A percentile compares a stretch with the other conserved stretches of the same genome.
Conservation (phyloP, 257 asterid species). For the Petrea volubilis region DNA sequence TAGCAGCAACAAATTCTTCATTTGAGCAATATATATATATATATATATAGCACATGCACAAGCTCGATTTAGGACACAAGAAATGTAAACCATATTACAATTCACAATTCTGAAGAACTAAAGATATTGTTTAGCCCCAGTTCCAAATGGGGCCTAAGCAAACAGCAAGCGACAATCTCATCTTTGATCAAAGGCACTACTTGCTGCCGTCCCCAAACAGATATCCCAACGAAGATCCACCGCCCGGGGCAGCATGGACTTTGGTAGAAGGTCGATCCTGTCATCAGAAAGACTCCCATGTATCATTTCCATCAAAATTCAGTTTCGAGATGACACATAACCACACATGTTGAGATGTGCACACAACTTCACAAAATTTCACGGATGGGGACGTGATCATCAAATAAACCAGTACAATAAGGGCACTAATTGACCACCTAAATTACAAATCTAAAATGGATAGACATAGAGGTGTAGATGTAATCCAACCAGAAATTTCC, state of each 20-base stretch:
- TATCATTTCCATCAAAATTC: not conserved
- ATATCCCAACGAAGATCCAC: constrained; percentile 54
- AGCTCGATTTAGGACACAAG: constrained; percentile 19
- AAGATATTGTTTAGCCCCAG: constrained; percentile 18
- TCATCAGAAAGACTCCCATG: not conserved
- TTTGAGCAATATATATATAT: constrained; percentile 1
- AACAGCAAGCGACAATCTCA: constrained; percentile 10
- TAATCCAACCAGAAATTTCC: not conserved
- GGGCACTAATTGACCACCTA: not conserved
- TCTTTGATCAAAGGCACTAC: not conserved
- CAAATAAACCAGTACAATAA: not conserved
- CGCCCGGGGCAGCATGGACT: constrained; percentile 63
- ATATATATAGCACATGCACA: constrained; percentile 12
- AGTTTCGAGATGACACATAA: not conserved
- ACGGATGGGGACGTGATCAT: not conserved
- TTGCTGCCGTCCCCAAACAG: constrained; percentile 50
- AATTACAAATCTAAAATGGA: not conserved
- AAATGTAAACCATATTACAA: constrained; percentile 13
- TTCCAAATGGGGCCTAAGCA: constrained; percentile 5
- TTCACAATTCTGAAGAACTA: constrained; percentile 24
- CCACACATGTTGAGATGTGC: not conserved
- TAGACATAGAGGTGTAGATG: not conserved
- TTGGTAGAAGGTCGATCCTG: constrained; percentile 65
- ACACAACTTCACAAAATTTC: not conserved
- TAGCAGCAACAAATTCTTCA: constrained; percentile 16